Base-by-base conservation (phyloP, 177 flowering plant species). In the Tripterygium wilfordii region DNA sequence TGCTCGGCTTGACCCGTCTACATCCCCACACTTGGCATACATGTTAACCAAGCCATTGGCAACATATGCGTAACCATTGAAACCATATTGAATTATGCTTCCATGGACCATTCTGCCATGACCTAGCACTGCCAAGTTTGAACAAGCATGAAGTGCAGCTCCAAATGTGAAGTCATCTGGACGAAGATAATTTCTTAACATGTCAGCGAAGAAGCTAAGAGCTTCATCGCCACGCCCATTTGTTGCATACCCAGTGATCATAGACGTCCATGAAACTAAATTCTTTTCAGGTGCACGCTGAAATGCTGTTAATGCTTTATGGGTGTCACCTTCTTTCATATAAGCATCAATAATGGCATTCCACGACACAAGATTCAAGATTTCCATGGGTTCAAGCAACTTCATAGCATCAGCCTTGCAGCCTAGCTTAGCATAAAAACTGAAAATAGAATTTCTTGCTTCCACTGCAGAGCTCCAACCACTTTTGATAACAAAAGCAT, bases 21-120 rank as follows among this genome's bases (percentile, higher is more conserved):
- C 36, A 42, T 85, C 84, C 23, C 96, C 90, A 49, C 86, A 78
- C 62, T 82, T 80, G 10, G 84, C 79, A 56, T 85, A 88, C 86
- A 82, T 80, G 67, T 85, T 79, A 16, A 88, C 62, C 25, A 88
- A 70, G 23, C 85, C 76, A 64, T 85, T 88, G 53, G 78, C 86
- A 27, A 78, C 79, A 60, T 78, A 85, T 7, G 45, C 51, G 51
- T 68, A 53, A 15, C 62, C 61, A 43, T 51, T 58, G 49, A 75
- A 75, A 38, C 96, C 96, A 38, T 42, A 39, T 10, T 21, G 66
- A 32, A 86, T 26, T 21, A 69, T 35, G 47, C 69, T 58, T 17
- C 69, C 67, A 56, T 85, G 94, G 17, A 82, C 60, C 79, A 82
- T 77, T 66, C 42, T 56, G 25, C 94, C 94, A 55, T 62, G 55